Evolutionary conservation across 2,329 filamentous ascomycete genomes (phyloP), one percentile per base, ranked within the genome.

Genomic region (Ophiostoma angusticollis): DNA sequence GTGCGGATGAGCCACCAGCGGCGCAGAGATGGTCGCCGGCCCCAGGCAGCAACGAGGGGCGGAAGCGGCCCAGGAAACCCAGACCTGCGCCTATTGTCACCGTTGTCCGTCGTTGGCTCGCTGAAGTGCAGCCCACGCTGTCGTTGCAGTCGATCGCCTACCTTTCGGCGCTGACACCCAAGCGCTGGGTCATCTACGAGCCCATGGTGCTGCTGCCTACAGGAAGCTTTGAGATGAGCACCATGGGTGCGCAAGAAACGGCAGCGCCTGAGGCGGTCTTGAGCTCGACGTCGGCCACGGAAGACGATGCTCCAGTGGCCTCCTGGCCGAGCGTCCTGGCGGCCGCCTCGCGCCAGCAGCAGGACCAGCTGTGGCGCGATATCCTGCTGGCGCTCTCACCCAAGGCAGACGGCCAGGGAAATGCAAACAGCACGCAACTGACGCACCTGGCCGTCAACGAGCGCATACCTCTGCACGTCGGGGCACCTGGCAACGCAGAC

Each of bases 401-500:
- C 9, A n/a, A n/a, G 14, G 60, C 54, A 13, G 43, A 55, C 7
- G 59, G 53, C n/a, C n/a, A n/a, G n/a, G n/a, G n/a, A n/a, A n/a
- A n/a, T n/a, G n/a, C n/a, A n/a, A 43, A 56, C 7, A 60, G 60
- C 14, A 53, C 57, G 1, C 45, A 37, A 0, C 50, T 76, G 31
- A 78, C 73, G 0, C 70, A 76, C 39, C 59, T 79, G 2, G 74
- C 74, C 8, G 57, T 73, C 31, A 79, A 78, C 49, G 69, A 74
- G 44, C 72, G 72, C 0, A 80, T 80, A 35, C 75, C 75, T 0
- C 54, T 68, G 2, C 60, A 60, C 6, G 52, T 54, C 4, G 36
- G 8, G 22, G 27, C 4, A n/a, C 12, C 4, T 5, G 12, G 5
- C 22, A 45, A 48, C 31, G 25, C 18, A 3, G 37, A 34, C 29